Evolutionary conservation across 768 basidiomycete genomes (phyloP).

Genomic region (Russula lepida): DNA sequence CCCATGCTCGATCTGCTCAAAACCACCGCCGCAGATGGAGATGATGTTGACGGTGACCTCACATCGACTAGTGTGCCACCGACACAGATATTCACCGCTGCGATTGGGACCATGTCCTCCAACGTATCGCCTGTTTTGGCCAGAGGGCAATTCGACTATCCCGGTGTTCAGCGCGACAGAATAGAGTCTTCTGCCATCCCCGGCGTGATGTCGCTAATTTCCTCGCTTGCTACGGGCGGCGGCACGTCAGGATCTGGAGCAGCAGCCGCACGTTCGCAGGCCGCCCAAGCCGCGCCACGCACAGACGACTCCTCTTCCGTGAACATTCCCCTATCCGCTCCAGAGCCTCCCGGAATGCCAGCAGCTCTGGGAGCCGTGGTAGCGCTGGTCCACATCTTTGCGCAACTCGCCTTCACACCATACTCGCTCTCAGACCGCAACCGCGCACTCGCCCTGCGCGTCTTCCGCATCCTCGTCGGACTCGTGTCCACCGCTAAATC

Average conservation of each 20-base stretch:
- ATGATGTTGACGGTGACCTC: constrained; percentile 16
- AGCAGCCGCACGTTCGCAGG: constrained; percentile 58
- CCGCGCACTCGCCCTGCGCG: constrained; percentile 42
- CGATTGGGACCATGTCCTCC: constrained; percentile 20
- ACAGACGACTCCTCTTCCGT: constrained; percentile 30
- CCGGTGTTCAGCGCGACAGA: constrained; percentile 31
- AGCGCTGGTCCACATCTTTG: constrained; percentile 57
- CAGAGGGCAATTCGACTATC: constrained; percentile 50
- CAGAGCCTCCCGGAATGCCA: constrained; percentile 24
- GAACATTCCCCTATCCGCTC: constrained; percentile 23
- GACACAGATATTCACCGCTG: not conserved
- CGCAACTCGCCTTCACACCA: constrained; percentile 63
- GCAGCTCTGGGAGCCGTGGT: constrained; percentile 52
- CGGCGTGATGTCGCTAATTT: constrained; percentile 55
- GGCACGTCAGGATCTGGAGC: constrained; percentile 34
- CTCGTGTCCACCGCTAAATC: constrained; percentile 41
- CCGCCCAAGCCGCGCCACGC: constrained; percentile 38
- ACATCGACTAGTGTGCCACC: not conserved
- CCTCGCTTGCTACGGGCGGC: constrained; percentile 38
- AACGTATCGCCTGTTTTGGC: constrained; percentile 47
- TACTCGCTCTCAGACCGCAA: constrained; percentile 41
- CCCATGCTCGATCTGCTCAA: constrained; percentile 17
- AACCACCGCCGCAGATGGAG: constrained; percentile 7
- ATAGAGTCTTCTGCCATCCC: constrained; percentile 38
- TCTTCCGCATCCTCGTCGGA: constrained; percentile 46